Percentiles rank a stretch among this genome's conserved stretches.
Evolutionary conservation across 495 filamentous ascomycete genomes (phyloP).

Genomic region (Penicillium paxilli): DNA sequence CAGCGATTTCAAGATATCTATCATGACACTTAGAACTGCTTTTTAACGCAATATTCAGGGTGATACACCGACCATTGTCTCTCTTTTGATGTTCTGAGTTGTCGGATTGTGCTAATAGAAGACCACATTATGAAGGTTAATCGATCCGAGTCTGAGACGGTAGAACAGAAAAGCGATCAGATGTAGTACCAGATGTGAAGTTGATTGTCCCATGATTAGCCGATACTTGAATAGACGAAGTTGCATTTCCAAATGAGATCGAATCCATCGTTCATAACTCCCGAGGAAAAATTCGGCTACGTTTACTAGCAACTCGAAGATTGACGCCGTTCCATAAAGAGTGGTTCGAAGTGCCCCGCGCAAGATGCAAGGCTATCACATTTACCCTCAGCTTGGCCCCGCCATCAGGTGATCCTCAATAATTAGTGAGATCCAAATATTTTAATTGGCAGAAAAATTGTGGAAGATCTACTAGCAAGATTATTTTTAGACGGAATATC

Average conservation of each 20-base stretch:
- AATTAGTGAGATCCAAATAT: too few species aligned
- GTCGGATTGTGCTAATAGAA: neutral
- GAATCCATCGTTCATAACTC: neutral
- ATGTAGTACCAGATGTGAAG: neutral
- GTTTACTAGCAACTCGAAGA: too few species aligned
- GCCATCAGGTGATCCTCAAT: neutral
- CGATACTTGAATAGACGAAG: neutral
- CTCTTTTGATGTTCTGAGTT: neutral
- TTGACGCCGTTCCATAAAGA: too few species aligned
- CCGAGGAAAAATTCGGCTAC: too few species aligned
- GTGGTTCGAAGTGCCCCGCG: too few species aligned
- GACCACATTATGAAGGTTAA: too few species aligned
- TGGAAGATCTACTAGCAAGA: too few species aligned
- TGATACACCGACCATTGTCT: neutral
- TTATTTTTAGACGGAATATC: too few species aligned
- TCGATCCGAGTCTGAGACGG: too few species aligned
- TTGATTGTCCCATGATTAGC: neutral
- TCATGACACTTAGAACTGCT: neutral
- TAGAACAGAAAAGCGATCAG: too few species aligned
- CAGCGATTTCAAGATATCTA: neutral
- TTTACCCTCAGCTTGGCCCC: neutral
- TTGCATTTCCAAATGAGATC: neutral
- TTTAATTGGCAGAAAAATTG: too few species aligned
- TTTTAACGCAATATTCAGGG: neutral
- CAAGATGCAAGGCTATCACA: too few species aligned